phyloP scores from a whole-genome alignment of 2,329 filamentous ascomycete species.

The Ophiostoma ulmi region DNA sequence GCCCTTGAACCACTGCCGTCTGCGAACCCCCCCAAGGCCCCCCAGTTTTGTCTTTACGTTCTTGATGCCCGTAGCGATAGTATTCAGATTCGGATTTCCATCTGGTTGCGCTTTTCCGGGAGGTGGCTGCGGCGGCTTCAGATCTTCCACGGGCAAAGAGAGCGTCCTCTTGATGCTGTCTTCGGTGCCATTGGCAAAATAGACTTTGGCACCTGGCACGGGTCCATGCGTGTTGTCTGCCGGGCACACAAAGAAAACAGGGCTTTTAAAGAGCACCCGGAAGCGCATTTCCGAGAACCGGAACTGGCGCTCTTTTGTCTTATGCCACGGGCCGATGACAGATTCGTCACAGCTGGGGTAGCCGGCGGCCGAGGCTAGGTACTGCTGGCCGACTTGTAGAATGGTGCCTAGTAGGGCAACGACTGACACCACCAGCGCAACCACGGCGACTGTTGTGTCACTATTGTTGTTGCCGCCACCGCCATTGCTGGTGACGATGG shows the following conservation, averaged over 20 bases:
- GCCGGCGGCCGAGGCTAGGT: conserved; percentile 46
- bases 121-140: background rate
- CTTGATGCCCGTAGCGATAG: background rate
- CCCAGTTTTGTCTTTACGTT: background rate
- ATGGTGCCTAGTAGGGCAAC: conserved; percentile 43
- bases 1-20: background rate
- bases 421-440: conserved; percentile 45
- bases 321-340: conserved; percentile 46
- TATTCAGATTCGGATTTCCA: background rate
- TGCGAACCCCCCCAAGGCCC: background rate
- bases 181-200: conserved; percentile 38
- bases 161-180: conserved; percentile 31
- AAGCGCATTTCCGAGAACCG: conserved; percentile 44
- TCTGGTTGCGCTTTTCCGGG: background rate
- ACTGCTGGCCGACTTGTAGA: conserved; percentile 48
- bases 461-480: conserved; percentile 26
- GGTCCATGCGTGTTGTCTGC: conserved; percentile 39
- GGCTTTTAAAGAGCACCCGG: conserved; percentile 46
- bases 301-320: conserved; percentile 39
- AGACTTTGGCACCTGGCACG: conserved; percentile 32
- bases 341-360: conserved; percentile 45
- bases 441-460: conserved; percentile 40
- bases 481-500: background rate
- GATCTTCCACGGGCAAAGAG: background rate
- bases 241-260: conserved; percentile 47